These are phyloP conservation scores for Naganishia kalamii DNA, from an alignment of 768 basidiomycete genomes.

Conservation along the genomic window DNA sequence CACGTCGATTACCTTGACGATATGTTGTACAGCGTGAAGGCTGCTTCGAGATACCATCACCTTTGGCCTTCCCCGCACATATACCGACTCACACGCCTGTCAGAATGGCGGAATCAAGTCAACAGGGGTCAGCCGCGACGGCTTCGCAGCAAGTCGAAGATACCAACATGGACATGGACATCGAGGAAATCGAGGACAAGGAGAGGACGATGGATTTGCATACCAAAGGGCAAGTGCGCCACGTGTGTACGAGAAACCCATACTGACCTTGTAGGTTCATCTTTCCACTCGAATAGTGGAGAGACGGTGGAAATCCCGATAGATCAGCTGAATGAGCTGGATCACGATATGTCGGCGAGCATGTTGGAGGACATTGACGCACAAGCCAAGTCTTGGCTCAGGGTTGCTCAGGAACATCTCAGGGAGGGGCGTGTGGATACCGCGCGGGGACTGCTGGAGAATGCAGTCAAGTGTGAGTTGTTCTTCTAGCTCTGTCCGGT, in stretches of 20 bases:
- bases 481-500: neutral
- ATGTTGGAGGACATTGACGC: slow-evolving; percentile 52
- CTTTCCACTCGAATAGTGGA: neutral
- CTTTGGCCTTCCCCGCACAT: no score
- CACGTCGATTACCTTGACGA: no score
- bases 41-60: no score
- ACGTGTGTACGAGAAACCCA: neutral
- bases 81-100: neutral
- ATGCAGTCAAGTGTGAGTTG: slow-evolving; percentile 50
- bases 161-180: slow-evolving; percentile 15
- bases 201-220: slow-evolving; percentile 21
- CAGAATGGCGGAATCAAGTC: slow-evolving; percentile 7
- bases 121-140: neutral
- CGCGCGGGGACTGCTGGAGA: slow-evolving; percentile 67
- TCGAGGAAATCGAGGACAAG: slow-evolving; percentile 6
- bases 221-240: neutral
- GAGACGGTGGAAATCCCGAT: slow-evolving; percentile 87
- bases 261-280: neutral
- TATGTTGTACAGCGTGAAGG: neutral
- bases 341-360: slow-evolving; percentile 51
- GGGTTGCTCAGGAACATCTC: slow-evolving; percentile 80
- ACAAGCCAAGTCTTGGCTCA: slow-evolving; percentile 44
- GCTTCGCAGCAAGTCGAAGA: neutral
- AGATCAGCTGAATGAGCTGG: slow-evolving; percentile 70
- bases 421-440: slow-evolving; percentile 64